Conservation (phyloP, 1,139 yeast species). For the Candida tetrigidarum region DNA sequence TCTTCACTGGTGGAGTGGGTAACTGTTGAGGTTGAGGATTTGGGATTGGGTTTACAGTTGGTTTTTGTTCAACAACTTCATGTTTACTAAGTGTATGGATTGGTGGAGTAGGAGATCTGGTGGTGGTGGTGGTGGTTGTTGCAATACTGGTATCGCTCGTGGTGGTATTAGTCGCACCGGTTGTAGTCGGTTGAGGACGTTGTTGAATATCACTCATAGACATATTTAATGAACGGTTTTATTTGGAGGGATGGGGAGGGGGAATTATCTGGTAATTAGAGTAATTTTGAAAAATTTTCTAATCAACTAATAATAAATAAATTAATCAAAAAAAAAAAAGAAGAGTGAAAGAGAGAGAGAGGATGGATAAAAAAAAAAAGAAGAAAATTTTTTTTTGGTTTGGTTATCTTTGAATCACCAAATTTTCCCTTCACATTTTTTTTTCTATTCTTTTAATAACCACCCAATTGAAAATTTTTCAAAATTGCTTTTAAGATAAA, state of each 20-base stretch:
- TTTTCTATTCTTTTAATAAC: background rate
- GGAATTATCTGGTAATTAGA: background rate
- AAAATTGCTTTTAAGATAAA: background rate
- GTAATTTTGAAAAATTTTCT: background rate
- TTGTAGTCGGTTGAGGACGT: slow-evolving; percentile 16
- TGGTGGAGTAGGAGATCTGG: slow-evolving; percentile 7
- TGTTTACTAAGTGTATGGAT: slow-evolving; percentile 1
- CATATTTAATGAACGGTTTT: slow-evolving; percentile 9
- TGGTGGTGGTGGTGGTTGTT: too few species aligned
- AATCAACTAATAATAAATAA: too few species aligned
- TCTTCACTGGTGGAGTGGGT: slow-evolving; percentile 18
- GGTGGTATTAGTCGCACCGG: slow-evolving; percentile 8
- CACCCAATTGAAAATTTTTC: slow-evolving; percentile 1
- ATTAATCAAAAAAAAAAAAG: background rate
- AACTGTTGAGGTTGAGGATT: slow-evolving; percentile 12
- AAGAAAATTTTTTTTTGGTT: slow-evolving; percentile 1
- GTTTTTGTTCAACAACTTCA: slow-evolving; percentile 2
- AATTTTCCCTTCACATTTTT: background rate
- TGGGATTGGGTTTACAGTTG: slow-evolving; percentile 1
- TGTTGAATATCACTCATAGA: slow-evolving; percentile 24
- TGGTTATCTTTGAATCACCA: slow-evolving; percentile 5
- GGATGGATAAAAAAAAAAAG: slow-evolving; percentile 2
- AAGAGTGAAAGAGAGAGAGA: background rate
- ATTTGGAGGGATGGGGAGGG: background rate
- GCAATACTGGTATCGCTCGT: too few species aligned